phyloP scores from a whole-genome alignment of 768 basidiomycete genomes.

The Leccinum disarticulatum region DNA sequence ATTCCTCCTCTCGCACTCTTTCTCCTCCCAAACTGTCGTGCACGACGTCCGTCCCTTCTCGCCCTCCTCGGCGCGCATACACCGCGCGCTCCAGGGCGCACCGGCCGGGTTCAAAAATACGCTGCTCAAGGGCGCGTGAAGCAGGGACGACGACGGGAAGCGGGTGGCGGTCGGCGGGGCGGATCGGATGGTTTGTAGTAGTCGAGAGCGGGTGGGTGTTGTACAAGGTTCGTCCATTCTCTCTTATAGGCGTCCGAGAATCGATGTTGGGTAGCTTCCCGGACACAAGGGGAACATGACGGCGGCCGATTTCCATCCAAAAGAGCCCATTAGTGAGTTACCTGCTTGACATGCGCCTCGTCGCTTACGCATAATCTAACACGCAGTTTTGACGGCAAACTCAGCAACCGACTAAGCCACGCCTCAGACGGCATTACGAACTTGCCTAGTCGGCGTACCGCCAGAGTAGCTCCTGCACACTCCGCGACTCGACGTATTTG shows the following conservation, averaged over 20 bases:
- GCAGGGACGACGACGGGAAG: slow-evolving; percentile 76
- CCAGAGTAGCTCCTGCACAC: slow-evolving; percentile 23
- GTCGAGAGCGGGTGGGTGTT: slow-evolving; percentile 60
- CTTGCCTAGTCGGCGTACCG: slow-evolving; percentile 23
- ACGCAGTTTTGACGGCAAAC: slow-evolving; percentile 75
- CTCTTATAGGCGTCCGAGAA: not conserved
- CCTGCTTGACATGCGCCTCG: not conserved
- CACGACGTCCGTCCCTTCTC: slow-evolving; percentile 97
- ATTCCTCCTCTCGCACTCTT: slow-evolving; percentile 85
- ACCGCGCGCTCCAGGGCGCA: slow-evolving; percentile 77
- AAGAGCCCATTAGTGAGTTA: slow-evolving; percentile 85
- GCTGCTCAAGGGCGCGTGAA: slow-evolving; percentile 85
- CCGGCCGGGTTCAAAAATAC: slow-evolving; percentile 94
- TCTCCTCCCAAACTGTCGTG: slow-evolving; percentile 86
- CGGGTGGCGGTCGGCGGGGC: slow-evolving; percentile 89
- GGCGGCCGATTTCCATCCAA: slow-evolving; percentile 94
- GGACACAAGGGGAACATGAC: slow-evolving; percentile 98
- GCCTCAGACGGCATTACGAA: slow-evolving; percentile 24
- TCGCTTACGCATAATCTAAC: slow-evolving; percentile 6
- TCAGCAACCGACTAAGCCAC: slow-evolving; percentile 23
- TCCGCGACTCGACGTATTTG: slow-evolving; percentile 17
- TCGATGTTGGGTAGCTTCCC: slow-evolving; percentile 56
- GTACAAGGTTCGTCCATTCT: slow-evolving; percentile 64
- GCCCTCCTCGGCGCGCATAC: slow-evolving; percentile 75
- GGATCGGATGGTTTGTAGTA: slow-evolving; percentile 77